A percentile compares a stretch with the other conserved stretches of the same genome.
Evolutionary conservation across 495 filamentous ascomycete genomes (phyloP).

Genomic region (Rusavskia elegans): DNA sequence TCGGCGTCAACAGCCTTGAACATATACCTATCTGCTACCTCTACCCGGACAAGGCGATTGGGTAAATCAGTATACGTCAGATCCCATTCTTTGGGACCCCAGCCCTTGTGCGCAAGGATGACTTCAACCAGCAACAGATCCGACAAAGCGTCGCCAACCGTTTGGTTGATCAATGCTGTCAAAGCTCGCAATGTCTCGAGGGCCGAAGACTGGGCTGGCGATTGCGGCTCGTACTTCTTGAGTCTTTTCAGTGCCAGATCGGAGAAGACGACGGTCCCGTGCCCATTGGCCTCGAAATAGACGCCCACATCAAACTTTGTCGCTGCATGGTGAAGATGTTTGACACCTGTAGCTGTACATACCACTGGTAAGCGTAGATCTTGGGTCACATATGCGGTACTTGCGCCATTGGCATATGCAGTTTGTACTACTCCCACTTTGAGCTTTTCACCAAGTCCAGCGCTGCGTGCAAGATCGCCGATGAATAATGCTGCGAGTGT

Average conservation of each 20-base stretch:
- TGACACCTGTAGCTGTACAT: constrained; percentile 91
- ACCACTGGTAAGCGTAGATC: constrained; percentile 77
- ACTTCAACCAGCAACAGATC: constrained; percentile 94
- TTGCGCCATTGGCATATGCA: constrained; percentile 94
- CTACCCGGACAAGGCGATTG: constrained; percentile 83
- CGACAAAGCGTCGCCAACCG: constrained; percentile 88
- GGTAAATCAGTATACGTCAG: constrained; percentile 89
- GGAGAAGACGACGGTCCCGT: constrained; percentile 93
- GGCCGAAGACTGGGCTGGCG: constrained; percentile 73
- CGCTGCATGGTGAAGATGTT: constrained; percentile 91
- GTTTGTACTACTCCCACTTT: constrained; percentile 92
- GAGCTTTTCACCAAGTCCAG: constrained; percentile 62
- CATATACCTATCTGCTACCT: constrained; percentile 69
- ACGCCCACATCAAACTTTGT: constrained; percentile 83
- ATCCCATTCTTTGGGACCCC: constrained; percentile 83
- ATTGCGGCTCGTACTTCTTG: constrained; percentile 63
- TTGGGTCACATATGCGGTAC: constrained; percentile 78
- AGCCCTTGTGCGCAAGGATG: constrained; percentile 87
- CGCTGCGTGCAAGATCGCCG: constrained; percentile 64
- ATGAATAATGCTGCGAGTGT: constrained; percentile 90
- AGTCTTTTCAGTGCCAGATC: constrained; percentile 62
- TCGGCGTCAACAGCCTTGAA: constrained; percentile 89
- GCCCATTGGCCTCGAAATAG: constrained; percentile 97
- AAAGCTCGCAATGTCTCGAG: constrained; percentile 69
- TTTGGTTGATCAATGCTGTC: constrained; percentile 87